Conservation (phyloP, 2,329 filamentous ascomycete species). For the Paecilomyces sp. region DNA sequence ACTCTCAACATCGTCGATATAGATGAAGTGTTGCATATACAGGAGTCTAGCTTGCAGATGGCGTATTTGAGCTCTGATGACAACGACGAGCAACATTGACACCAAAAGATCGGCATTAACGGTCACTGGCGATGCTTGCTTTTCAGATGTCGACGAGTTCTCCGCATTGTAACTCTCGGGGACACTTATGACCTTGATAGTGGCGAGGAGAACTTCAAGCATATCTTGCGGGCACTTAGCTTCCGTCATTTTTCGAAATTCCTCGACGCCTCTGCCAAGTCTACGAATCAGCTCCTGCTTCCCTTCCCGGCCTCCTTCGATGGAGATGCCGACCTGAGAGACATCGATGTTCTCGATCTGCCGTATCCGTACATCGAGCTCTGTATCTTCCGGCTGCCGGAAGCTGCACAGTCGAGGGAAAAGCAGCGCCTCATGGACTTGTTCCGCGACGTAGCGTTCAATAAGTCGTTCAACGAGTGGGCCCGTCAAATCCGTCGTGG, state of each 20-base stretch:
- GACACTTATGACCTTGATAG: conserved; percentile 75
- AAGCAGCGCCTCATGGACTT: conserved; percentile 75
- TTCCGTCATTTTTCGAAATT: conserved; percentile 77
- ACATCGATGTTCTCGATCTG: conserved; percentile 94
- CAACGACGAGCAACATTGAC: conserved; percentile 80
- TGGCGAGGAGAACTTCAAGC: conserved; percentile 71
- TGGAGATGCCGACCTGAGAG: conserved; percentile 82
- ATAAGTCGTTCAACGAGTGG: conserved; percentile 89
- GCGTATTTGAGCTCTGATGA: conserved; percentile 82
- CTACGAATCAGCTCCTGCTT: conserved; percentile 76
- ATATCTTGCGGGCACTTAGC: conserved; percentile 82
- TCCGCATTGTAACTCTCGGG: conserved; percentile 40
- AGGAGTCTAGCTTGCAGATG: conserved; percentile 80
- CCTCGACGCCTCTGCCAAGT: conserved; percentile 71
- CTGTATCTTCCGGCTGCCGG: conserved; percentile 72
- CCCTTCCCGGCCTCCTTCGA: conserved; percentile 68
- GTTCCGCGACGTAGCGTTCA: conserved; percentile 88
- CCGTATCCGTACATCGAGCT: conserved; percentile 80
- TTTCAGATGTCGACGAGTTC: conserved; percentile 41
- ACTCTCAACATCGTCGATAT: conserved; percentile 93
- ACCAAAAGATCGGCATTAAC: conserved; percentile 89
- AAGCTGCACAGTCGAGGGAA: conserved; percentile 76
- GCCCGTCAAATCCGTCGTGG: conserved; percentile 88
- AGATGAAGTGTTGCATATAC: conserved; percentile 98
- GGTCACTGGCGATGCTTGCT: conserved; percentile 50